Conservation (phyloP, 108 stramenopile genomes). For the Schizochytrium sp. region DNA sequence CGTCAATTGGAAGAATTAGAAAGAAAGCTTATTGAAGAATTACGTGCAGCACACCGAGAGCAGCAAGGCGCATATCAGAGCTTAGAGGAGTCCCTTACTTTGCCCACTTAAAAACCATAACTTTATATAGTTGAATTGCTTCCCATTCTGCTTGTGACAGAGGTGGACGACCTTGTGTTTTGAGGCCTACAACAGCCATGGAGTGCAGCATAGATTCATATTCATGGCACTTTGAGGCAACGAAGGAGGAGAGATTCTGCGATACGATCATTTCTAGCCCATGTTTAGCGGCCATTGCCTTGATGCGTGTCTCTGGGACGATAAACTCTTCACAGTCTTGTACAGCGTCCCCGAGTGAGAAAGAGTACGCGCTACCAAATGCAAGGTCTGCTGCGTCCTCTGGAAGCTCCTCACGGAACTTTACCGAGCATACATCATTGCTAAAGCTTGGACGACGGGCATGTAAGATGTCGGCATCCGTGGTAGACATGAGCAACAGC, state of each 20-base stretch:
- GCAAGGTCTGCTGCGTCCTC: neutral
- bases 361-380: constrained; percentile 45
- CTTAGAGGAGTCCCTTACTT: constrained; percentile 15
- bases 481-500: constrained; percentile 31
- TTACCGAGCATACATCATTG: constrained; percentile 6
- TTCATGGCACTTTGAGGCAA: neutral
- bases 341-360: constrained; percentile 61
- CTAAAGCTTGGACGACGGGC: neutral
- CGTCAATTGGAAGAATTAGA: constrained; percentile 36
- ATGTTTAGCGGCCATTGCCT: neutral
- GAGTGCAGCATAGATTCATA: constrained; percentile 56
- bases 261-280: neutral
- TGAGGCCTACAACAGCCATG: neutral
- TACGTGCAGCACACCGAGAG: constrained; percentile 31
- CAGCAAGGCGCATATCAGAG: constrained; percentile 42
- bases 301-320: constrained; percentile 1
- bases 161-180: neutral
- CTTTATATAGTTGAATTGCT: constrained; percentile 28
- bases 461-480: neutral
- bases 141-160: constrained; percentile 43
- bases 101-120: constrained; percentile 15
- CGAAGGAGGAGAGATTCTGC: neutral
- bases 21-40: constrained; percentile 8
- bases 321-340: constrained; percentile 55
- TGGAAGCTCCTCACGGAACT: neutral